These are phyloP conservation scores for Austroboletus novae-zelandiae DNA, from an alignment of 1,284 basidiomycete genomes.

Conservation along the genomic window DNA sequence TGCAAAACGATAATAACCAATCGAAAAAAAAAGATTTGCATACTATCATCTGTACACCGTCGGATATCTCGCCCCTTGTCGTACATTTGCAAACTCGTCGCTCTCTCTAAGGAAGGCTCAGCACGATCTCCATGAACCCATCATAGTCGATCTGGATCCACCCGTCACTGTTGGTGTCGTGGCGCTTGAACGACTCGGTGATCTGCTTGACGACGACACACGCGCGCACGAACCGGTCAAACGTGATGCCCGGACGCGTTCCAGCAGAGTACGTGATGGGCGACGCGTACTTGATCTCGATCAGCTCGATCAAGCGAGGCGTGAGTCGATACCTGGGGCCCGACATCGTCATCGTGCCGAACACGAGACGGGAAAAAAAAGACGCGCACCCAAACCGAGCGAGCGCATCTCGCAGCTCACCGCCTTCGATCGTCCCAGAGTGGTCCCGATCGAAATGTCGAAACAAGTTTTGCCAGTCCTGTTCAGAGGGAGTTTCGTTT, in stretches of 20 bases:
- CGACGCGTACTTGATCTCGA: conserved; percentile 62
- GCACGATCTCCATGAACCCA: conserved; percentile 70
- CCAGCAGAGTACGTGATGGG: conserved; percentile 34
- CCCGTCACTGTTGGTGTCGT: conserved; percentile 67
- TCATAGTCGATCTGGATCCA: conserved; percentile 80
- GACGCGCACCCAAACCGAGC: conserved; percentile 57
- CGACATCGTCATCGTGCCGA: not conserved
- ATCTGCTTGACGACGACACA: conserved; percentile 80
- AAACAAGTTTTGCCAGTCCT: conserved; percentile 81
- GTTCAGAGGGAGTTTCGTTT: no score
- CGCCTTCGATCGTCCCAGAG: conserved; percentile 70
- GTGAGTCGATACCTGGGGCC: conserved; percentile 56
- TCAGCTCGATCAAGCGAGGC: conserved; percentile 58
- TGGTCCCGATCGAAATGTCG: conserved; percentile 74
- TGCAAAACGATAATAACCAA: no score
- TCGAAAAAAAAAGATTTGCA: not conserved
- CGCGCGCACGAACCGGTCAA: conserved; percentile 80
- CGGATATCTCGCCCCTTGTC: not conserved
- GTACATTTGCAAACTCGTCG: not conserved
- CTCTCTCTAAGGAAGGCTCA: conserved; percentile 54
- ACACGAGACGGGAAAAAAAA: not conserved
- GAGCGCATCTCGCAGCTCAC: conserved; percentile 65
- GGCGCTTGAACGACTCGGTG: conserved; percentile 59
- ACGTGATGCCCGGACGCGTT: conserved; percentile 60
- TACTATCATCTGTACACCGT: not conserved